These are phyloP conservation scores for Pelargonium myrrhifolium DNA, from an alignment of 441 rosid genomes.

Conservation along the genomic window DNA sequence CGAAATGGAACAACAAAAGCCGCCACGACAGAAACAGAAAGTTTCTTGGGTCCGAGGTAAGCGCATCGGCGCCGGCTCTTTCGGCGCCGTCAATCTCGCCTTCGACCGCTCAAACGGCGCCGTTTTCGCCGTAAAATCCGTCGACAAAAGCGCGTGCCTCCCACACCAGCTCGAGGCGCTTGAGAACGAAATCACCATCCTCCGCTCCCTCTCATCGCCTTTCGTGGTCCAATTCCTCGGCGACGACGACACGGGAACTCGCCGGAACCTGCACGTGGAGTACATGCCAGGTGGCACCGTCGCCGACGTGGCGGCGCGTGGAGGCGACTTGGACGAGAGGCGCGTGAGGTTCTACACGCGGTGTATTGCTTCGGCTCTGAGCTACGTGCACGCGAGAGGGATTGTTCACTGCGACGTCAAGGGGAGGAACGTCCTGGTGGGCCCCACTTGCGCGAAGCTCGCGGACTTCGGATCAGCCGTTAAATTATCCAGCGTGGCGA, in stretches of 20 bases:
- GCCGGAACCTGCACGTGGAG: conserved; percentile 34
- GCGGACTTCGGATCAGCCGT: conserved; percentile 69
- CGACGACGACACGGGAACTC: conserved; percentile 26
- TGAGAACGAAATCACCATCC: conserved; percentile 39
- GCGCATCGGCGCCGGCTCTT: conserved; percentile 40
- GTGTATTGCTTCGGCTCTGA: conserved; percentile 51
- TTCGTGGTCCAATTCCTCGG: conserved; percentile 33
- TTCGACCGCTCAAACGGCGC: conserved; percentile 24
- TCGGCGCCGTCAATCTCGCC: conserved; percentile 35
- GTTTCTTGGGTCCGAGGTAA: conserved; percentile 39
- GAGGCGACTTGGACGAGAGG: conserved; percentile 39
- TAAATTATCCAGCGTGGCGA: not conserved
- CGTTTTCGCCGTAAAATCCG: conserved; percentile 45
- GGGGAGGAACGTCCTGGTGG: conserved; percentile 51
- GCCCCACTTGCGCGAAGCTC: conserved; percentile 34
- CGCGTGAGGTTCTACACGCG: conserved; percentile 35
- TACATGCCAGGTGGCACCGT: conserved; percentile 37
- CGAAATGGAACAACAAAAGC: too few relatives aligned
- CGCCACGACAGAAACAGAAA: too few relatives aligned
- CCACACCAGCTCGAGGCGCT: conserved; percentile 26
- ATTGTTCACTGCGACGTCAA: conserved; percentile 71
- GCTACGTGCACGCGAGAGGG: conserved; percentile 42
- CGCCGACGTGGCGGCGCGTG: conserved; percentile 31
- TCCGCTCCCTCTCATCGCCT: conserved; percentile 34
- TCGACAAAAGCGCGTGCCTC: conserved; percentile 26